Evolutionary conservation across 2,329 filamentous ascomycete species (phyloP).

Genomic region (Verticillium isaacii): DNA sequence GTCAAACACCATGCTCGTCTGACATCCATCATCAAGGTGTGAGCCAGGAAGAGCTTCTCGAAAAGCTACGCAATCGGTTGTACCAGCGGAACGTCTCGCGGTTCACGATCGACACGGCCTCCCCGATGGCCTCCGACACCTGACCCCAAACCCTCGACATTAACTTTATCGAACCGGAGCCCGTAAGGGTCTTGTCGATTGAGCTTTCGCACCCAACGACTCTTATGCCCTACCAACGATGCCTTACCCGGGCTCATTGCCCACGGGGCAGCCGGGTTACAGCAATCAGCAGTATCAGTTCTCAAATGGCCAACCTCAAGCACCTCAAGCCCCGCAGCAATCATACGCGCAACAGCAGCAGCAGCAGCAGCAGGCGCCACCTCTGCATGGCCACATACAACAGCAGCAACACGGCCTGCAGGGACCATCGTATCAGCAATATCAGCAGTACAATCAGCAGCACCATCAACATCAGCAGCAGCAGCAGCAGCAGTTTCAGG

Average conservation of each 20-base stretch:
- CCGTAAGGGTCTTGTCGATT: not conserved
- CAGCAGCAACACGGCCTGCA: conserved; percentile 17
- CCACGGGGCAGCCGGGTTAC: conserved; percentile 32
- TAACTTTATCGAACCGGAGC: not conserved
- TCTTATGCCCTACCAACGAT: conserved; percentile 21
- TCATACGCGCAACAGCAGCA: conserved; percentile 11
- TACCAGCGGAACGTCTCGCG: not conserved
- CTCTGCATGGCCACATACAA: conserved; percentile 19
- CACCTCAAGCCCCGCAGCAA: conserved; percentile 13
- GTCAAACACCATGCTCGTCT: not conserved
- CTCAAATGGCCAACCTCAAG: conserved; percentile 12
- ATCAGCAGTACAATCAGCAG: conserved; percentile 17
- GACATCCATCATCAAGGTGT: not conserved
- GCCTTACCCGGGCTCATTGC: conserved; percentile 31
- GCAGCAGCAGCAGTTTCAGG: conserved; percentile 20
- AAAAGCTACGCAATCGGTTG: not conserved
- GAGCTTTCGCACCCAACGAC: not conserved
- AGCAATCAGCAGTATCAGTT: conserved; percentile 28
- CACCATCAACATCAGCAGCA: conserved; percentile 19
- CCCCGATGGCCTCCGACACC: not conserved
- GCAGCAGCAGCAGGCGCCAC: conserved; percentile 19
- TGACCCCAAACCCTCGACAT: not conserved
- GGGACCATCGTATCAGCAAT: conserved; percentile 16
- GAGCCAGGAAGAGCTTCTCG: not conserved
- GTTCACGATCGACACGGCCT: not conserved